Base-by-base conservation (phyloP, 2,329 filamentous ascomycete species). In the Rhynchosporium agropyri region DNA sequence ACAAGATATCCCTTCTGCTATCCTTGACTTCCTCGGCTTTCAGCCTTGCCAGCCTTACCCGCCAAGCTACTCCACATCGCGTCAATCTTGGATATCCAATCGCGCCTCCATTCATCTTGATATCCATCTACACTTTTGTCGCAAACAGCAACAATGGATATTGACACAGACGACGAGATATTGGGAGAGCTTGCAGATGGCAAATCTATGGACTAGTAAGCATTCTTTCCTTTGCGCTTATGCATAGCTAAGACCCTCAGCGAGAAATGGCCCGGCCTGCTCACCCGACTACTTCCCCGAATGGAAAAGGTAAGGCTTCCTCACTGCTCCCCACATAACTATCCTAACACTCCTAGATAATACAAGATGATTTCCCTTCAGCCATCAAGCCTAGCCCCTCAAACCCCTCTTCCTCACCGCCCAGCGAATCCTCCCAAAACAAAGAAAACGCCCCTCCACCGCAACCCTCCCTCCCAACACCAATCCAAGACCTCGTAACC, bases 361-460 rank as follows among this genome's bases (percentile, higher is more conserved):
- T 83, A 63, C 86, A 87, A 1, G 87, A 87, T 0, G 58, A 60
- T 10, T 68, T 68, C 85, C 89, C 72, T 89, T 33, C 58, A 20
- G 55, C 51, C 46, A 15, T 43, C 28, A 43, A 50, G 15, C 26
- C 46, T 40, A 85, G 1, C 79, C 88, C 58, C 73, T 86, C 89
- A 88, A 62, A 88, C 84, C 15, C 83, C 76, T 64, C 77, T 84
- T 73, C 65, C 61, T 58, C 63, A 66, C 65, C 71, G 65, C 58
- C 74, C 65, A 68, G 63, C 67, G 69, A 68, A n/a, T 50, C 61
- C 45, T 68, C 68, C 45, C 70, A 82, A 33, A 83, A 89, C 78
- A 91, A 91, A 75, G 89, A 92, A 74, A 90, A 90, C 74, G 79
- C 80, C 72, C 77, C 28, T 73, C 77, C 42, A 67, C 50, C 76